phyloP scores from a whole-genome alignment of 495 filamentous ascomycete species.

The Apiosordaria backusii region DNA sequence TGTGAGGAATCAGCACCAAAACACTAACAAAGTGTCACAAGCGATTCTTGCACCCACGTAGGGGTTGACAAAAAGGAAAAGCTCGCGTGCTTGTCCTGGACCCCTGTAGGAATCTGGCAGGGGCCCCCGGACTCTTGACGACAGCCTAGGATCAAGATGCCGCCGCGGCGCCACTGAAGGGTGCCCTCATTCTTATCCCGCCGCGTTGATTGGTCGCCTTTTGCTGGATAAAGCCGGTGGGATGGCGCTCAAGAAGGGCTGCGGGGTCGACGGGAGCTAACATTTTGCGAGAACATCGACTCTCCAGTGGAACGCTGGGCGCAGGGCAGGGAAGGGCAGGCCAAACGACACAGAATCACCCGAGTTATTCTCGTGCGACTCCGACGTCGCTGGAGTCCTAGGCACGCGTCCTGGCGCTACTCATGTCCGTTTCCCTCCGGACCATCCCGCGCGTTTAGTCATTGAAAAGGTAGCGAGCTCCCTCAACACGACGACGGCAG shows the following conservation, averaged over 20 bases:
- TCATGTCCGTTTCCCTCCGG: constrained; percentile 14
- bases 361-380: constrained; percentile 19
- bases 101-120: background rate
- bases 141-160: constrained; percentile 3
- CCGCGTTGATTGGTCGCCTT: constrained; percentile 19
- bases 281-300: constrained; percentile 4
- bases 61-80: background rate
- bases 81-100: constrained; percentile 9
- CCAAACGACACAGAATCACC: constrained; percentile 9
- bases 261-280: constrained; percentile 19
- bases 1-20: too few relatives aligned
- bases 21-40: too few relatives aligned
- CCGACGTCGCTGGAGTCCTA: constrained; percentile 20
- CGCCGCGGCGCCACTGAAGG: background rate
- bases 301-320: constrained; percentile 2
- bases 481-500: background rate
- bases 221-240: constrained; percentile 14
- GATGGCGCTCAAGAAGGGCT: constrained; percentile 5
- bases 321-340: background rate
- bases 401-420: background rate
- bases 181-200: constrained; percentile 15
- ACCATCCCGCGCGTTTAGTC: constrained; percentile 14
- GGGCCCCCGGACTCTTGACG: background rate
- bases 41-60: too few relatives aligned
- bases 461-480: background rate